Conservation (phyloP, 2,329 filamentous ascomycete genomes). For the Neurospora crassa region DNA sequence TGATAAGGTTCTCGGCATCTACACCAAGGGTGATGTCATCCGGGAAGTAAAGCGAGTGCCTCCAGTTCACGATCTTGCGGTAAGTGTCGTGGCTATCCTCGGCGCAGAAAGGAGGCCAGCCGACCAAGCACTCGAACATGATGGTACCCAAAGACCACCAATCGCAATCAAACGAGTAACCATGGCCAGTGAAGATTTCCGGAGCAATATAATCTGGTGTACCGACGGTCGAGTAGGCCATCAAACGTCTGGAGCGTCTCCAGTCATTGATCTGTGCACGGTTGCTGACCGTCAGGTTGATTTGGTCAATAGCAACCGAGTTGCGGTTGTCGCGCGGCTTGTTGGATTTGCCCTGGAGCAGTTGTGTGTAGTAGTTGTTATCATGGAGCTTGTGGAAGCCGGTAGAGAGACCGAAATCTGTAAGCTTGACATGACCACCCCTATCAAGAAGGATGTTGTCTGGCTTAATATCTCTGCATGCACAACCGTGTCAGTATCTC, state of each 20-base stretch:
- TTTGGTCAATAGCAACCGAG: constrained; percentile 94
- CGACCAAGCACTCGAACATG: constrained; percentile 98
- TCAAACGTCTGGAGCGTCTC: constrained; percentile 87
- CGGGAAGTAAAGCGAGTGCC: constrained; percentile 89
- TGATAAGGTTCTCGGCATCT: constrained; percentile 85
- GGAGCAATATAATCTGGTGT: constrained; percentile 98
- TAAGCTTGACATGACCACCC: constrained; percentile 94
- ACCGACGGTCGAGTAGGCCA: constrained; percentile 97
- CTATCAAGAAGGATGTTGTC: constrained; percentile 96
- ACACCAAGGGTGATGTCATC: constrained; percentile 83
- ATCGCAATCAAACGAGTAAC: constrained; percentile 94
- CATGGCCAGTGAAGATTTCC: constrained; percentile 94
- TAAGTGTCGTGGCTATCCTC: constrained; percentile 97
- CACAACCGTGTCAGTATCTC: not conserved
- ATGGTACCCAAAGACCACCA: constrained; percentile 99
- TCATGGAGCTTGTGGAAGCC: constrained; percentile 97
- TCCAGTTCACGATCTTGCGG: constrained; percentile 98
- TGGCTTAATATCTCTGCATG: constrained; percentile 84
- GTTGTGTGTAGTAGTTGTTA: constrained; percentile 95
- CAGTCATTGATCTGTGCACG: constrained; percentile 97
- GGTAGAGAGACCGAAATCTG: constrained; percentile 94
- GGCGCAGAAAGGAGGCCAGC: constrained; percentile 97
- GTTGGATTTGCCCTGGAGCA: constrained; percentile 71
- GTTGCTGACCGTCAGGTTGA: constrained; percentile 96
- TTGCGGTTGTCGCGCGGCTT: constrained; percentile 73